Conservation (phyloP, 1,284 basidiomycete genomes). For the Fomitopsis pinicola region DNA sequence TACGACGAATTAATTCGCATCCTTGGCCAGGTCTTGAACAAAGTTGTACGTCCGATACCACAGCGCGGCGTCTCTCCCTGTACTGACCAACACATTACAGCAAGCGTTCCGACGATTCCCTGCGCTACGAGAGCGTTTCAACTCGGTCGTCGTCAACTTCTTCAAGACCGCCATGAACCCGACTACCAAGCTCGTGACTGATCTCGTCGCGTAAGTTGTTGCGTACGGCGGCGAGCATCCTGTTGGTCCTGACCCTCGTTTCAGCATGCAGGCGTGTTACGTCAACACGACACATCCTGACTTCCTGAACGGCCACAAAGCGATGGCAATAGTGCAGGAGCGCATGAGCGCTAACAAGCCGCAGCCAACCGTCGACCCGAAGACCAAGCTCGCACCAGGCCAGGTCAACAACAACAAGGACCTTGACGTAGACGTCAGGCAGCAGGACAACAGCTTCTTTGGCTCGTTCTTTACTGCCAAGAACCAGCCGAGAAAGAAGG, state of each 20-base stretch:
- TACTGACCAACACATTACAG: slow-evolving; percentile 35
- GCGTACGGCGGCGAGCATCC: not conserved
- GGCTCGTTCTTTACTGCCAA: slow-evolving; percentile 86
- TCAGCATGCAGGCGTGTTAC: slow-evolving; percentile 94
- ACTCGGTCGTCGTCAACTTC: slow-evolving; percentile 91
- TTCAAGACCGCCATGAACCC: slow-evolving; percentile 93
- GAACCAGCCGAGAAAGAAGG: slow-evolving; percentile 66
- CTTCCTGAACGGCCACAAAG: slow-evolving; percentile 96
- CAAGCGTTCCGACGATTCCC: slow-evolving; percentile 95
- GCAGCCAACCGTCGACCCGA: slow-evolving; percentile 59
- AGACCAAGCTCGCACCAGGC: slow-evolving; percentile 59
- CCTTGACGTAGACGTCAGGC: slow-evolving; percentile 85
- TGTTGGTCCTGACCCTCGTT: slow-evolving; percentile 6
- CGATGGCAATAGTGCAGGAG: slow-evolving; percentile 88
- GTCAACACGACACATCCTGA: slow-evolving; percentile 99
- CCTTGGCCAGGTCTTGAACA: slow-evolving; percentile 82
- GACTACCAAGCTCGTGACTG: slow-evolving; percentile 91
- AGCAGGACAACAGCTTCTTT: slow-evolving; percentile 92
- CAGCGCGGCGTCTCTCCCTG: slow-evolving; percentile 3
- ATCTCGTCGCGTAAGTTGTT: slow-evolving; percentile 76
- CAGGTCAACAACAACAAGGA: slow-evolving; percentile 90
- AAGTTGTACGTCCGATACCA: slow-evolving; percentile 56
- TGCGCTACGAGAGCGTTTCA: slow-evolving; percentile 91
- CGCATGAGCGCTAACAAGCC: slow-evolving; percentile 80
- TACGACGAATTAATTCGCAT: slow-evolving; percentile 98